Conservation (phyloP, 768 basidiomycete species). For the Rhizopogon rudus region DNA sequence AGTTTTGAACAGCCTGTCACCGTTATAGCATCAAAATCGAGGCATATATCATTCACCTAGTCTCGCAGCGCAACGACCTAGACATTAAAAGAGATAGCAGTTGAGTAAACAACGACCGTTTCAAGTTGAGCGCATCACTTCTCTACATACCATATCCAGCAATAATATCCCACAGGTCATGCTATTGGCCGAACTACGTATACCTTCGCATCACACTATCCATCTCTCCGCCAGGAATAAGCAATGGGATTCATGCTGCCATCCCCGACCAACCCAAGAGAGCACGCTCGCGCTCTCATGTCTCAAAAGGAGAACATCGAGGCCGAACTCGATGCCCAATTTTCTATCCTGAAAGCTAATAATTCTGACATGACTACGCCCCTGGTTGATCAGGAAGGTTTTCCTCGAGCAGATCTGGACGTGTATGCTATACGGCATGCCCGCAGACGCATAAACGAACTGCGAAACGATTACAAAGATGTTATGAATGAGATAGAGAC, state of each 20-base stretch:
- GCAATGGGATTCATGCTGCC: constrained; percentile 45
- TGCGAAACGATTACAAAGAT: constrained; percentile 70
- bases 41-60: too few relatives aligned
- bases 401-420: constrained; percentile 84
- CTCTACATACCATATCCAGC: too few relatives aligned
- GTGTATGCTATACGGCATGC: constrained; percentile 74
- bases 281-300: constrained; percentile 62
- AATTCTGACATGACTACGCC: constrained; percentile 62
- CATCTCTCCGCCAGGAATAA: not conserved
- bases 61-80: too few relatives aligned
- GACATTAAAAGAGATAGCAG: too few relatives aligned
- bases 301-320: constrained; percentile 69
- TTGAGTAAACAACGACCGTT: too few relatives aligned
- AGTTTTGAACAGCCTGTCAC: too few relatives aligned
- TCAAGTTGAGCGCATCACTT: too few relatives aligned
- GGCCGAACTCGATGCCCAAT: constrained; percentile 58
- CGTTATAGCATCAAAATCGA: too few relatives aligned
- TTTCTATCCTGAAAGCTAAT: constrained; percentile 59
- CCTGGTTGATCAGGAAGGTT: constrained; percentile 83
- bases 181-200: too few relatives aligned
- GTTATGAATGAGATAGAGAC: constrained; percentile 64
- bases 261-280: constrained; percentile 40
- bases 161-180: too few relatives aligned
- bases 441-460: constrained; percentile 70
- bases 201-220: not conserved